Evolutionary conservation across 2,329 filamentous ascomycete genomes (phyloP).

Genomic region (Pseudogymnoascus sp.): DNA sequence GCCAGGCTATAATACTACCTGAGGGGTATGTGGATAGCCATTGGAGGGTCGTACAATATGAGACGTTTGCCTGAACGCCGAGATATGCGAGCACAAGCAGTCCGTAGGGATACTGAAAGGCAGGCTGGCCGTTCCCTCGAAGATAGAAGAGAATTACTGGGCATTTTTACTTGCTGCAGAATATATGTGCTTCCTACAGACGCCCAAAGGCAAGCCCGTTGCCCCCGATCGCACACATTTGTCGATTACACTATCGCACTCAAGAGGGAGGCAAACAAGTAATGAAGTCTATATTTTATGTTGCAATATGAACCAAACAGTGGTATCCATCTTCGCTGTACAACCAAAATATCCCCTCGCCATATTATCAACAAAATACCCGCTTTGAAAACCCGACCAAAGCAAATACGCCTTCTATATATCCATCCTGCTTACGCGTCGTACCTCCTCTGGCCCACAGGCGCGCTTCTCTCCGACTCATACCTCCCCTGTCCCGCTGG

Average conservation of each 20-base stretch:
- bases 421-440: not conserved
- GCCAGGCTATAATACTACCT: not conserved
- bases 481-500: not conserved
- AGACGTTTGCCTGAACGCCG: not conserved
- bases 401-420: not conserved
- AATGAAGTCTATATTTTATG: not conserved
- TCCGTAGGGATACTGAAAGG: too few relatives aligned
- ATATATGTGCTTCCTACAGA: not conserved
- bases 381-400: not conserved
- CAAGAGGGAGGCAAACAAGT: not conserved
- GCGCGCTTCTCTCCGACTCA: not conserved
- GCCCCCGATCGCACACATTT: not conserved
- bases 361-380: not conserved
- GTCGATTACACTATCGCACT: not conserved
- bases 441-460: not conserved
- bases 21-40: too few relatives aligned
- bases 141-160: not conserved
- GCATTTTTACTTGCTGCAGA: not conserved
- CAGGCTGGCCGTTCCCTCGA: not conserved
- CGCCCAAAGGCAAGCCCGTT: not conserved
- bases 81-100: not conserved
- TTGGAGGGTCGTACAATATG: not conserved
- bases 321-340: not conserved
- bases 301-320: not conserved
- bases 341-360: not conserved